These are phyloP conservation scores for Paxillus rubicundulus DNA, from an alignment of 768 basidiomycete genomes.

Conservation along the genomic window DNA sequence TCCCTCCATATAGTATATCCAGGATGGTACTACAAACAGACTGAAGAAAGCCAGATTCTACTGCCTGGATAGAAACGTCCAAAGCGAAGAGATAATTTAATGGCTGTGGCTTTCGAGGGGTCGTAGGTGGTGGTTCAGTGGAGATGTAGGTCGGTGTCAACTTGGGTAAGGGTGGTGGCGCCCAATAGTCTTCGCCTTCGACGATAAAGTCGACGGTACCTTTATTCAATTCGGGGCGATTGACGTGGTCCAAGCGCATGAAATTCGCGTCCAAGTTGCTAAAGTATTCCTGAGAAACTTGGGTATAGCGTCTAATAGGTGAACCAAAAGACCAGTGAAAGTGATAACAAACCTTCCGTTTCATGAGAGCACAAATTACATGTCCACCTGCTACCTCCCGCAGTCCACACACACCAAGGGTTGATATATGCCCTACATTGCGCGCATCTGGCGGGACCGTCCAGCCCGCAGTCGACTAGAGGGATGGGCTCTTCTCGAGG, in stretches of 20 bases:
- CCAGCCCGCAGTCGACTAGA: conserved; percentile 63
- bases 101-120: conserved; percentile 54
- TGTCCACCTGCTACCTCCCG: conserved; percentile 82
- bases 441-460: conserved; percentile 81
- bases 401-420: conserved; percentile 85
- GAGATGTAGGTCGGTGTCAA: conserved; percentile 54
- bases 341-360: conserved; percentile 66
- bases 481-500: conserved; percentile 78
- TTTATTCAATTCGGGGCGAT: conserved; percentile 83
- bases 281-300: conserved; percentile 83
- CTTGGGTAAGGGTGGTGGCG: conserved; percentile 58
- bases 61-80: conserved; percentile 73
- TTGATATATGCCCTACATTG: conserved; percentile 90
- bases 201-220: conserved; percentile 93
- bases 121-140: conserved; percentile 44
- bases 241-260: conserved; percentile 73
- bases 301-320: background rate
- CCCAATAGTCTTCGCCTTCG: conserved; percentile 77
- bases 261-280: conserved; percentile 76
- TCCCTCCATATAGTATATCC: conserved; percentile 61
- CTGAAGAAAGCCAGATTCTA: conserved; percentile 65
- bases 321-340: conserved; percentile 4
- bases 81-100: conserved; percentile 83
- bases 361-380: conserved; percentile 88
- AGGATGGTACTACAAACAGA: conserved; percentile 63